Base-by-base conservation (phyloP, 2,329 filamentous ascomycete genomes). In the Phaeosphaeria sp. region DNA sequence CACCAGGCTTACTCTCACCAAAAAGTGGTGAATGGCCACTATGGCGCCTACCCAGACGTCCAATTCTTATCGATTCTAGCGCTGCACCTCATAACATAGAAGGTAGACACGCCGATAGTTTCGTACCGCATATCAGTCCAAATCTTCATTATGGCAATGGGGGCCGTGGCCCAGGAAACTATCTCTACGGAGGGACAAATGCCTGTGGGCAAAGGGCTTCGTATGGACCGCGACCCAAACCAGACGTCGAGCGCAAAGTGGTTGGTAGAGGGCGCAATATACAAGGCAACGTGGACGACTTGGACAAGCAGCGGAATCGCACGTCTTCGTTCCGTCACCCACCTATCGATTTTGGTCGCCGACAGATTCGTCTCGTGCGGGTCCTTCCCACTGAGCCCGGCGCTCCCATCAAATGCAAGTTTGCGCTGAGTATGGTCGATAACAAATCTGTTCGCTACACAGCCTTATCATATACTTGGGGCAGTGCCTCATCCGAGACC, bases 401-500 rank as follows among this genome's bases (percentile, higher is more conserved):
- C 17, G 20, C 30, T 15, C 36, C 30, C 39, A 41, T 50, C n/a
- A 17, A 18, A 42, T 50, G 48, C 20, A 25, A 50, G 36, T 50
- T 50, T 25, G 11, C 22, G n/a, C 15, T 42, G 15, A 42, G 48
- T 17, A 23, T 50, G 30, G 20, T 50, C 4, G 30, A 50, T 18
- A 42, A 42, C 33, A 39, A 23, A 3, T 23, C 23, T 23, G 17
- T 25, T 13, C 36, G 20, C 0, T 75, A 71, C 39, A 56, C 64
- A 22, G 71, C 72, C 9, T 36, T 76, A 3, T 76, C 73, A 0
- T 75, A 76, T 55, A 60, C 67, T 1, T 74, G 72, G 73, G 72
- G 73, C 9, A 0, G 61, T 69, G 36, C 44, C 59, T 0, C 54
- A 55, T 6, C 62, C 66, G 63, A 56, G 30, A 20, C 50, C 46